Base-by-base conservation (phyloP, 2,329 filamentous ascomycete genomes). In the Leptographium radiaticola region DNA sequence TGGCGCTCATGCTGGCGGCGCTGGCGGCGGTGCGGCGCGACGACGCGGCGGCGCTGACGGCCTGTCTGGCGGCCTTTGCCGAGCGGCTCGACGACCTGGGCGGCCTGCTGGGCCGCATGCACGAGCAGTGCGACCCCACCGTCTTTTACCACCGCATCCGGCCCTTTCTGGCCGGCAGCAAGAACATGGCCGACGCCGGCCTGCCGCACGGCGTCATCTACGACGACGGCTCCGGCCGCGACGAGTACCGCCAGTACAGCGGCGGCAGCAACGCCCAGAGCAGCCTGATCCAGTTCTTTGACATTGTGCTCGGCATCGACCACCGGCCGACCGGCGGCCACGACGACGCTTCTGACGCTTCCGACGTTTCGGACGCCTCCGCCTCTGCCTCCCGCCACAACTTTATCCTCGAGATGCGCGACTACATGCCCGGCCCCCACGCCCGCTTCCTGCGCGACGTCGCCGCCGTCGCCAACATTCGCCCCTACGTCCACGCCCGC, bases 241-340 rank as follows among this genome's bases (percentile, higher is more conserved):
- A 81, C 36, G 72, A 76, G 5, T 95, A 89, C 65, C 83, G 85
- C 33, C 87, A 96, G 64, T 95, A 89, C 67, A 87, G 87, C 57
- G 93, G 93, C 43, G 93, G 93, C 34, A 96, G 89, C 70, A 97
- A 98, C 64, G 93, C 93, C 0, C 93, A 98, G 69, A 95, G 89
- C 73, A 96, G 90, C 55, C 74, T 97, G 56, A 93, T 98, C 58
- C 93, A 98, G 62, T 96, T 97, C 73, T 97, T 97, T 64, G 93
- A 98, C 66, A 82, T 97, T 50, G 83, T 88, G 2, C 80, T 98
- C 2, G 89, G 89, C 45, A 80, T 98, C 52, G 84, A 93, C 65
- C 93, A 98, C 68, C 83, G 87, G 10, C 89, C 91, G 0, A 97
- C 93, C 0, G 91, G 91, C 42, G 50, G n/a, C 13, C 67, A 68